Conservation (phyloP, 2,329 filamentous ascomycete species). For the Talaromyces rugulosus region DNA sequence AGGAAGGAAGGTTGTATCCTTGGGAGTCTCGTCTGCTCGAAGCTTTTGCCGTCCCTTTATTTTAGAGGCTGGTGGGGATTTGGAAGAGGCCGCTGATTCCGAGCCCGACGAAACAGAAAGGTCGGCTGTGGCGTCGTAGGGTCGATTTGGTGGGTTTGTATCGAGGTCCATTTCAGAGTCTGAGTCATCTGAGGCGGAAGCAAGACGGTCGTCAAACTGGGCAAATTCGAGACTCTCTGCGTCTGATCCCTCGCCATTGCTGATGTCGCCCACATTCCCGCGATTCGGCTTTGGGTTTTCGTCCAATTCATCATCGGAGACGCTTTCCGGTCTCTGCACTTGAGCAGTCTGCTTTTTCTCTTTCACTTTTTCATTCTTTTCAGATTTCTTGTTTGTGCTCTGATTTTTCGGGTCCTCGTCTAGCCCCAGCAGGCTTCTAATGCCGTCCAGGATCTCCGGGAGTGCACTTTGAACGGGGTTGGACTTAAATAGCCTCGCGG, state of each 20-base stretch:
- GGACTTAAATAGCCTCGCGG: constrained; percentile 57
- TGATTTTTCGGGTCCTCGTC: constrained; percentile 20
- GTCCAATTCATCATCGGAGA: neutral
- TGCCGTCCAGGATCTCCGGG: constrained; percentile 40
- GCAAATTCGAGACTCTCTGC: constrained; percentile 20
- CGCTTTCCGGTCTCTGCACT: neutral
- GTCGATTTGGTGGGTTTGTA: neutral
- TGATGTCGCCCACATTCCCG: constrained; percentile 19
- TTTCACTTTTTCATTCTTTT: constrained; percentile 4
- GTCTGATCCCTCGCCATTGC: constrained; percentile 9
- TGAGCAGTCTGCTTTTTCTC: constrained; percentile 14
- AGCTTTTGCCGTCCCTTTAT: constrained; percentile 14
- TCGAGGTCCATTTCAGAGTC: constrained; percentile 21
- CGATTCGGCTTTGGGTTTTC: constrained; percentile 22
- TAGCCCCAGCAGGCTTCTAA: constrained; percentile 36
- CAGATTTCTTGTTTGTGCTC: neutral
- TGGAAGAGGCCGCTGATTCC: constrained; percentile 24
- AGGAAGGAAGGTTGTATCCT: constrained; percentile 55
- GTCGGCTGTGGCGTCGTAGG: constrained; percentile 16
- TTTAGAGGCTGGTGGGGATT: constrained; percentile 25
- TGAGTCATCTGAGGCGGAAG: constrained; percentile 22
- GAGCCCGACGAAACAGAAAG: constrained; percentile 34
- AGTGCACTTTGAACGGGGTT: constrained; percentile 55
- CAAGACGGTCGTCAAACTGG: constrained; percentile 33
- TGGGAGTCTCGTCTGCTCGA: constrained; percentile 18